phyloP scores from a whole-genome alignment of 140 eudicot species.

The Erigeron philadelphicus region DNA sequence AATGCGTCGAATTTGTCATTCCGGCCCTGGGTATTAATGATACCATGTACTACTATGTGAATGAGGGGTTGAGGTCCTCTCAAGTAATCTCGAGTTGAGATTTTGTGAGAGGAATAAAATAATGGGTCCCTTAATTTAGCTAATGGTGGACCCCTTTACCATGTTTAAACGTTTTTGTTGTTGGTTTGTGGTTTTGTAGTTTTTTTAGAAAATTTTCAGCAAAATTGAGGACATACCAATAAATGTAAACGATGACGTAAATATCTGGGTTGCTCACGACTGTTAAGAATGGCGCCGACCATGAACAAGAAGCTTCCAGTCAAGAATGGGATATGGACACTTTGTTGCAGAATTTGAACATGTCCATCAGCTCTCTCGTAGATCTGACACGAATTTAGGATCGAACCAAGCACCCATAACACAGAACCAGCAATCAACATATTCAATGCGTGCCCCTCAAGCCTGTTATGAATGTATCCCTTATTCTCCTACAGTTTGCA shows the following conservation, averaged over 20 bases:
- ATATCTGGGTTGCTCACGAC: slow-evolving; percentile 37
- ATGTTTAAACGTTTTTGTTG: no score
- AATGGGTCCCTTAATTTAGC: no score
- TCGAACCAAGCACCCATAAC: slow-evolving; percentile 78
- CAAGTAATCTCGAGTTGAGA: no score
- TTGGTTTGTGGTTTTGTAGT: not conserved
- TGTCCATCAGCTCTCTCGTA: slow-evolving; percentile 95
- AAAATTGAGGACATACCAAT: slow-evolving; percentile 38
- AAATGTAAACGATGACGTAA: slow-evolving; percentile 27
- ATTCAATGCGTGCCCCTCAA: slow-evolving; percentile 61
- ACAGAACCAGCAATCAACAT: slow-evolving; percentile 64
- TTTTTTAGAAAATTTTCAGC: not conserved
- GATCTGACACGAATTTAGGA: slow-evolving; percentile 73
- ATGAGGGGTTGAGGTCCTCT: not conserved
- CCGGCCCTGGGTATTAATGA: not conserved
- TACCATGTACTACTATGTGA: not conserved
- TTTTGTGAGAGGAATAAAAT: no score
- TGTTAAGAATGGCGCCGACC: slow-evolving; percentile 54
- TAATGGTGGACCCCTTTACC: no score
- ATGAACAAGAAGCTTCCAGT: slow-evolving; percentile 67
- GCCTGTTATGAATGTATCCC: slow-evolving; percentile 27
- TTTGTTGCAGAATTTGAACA: slow-evolving; percentile 71
- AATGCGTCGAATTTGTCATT: not conserved
- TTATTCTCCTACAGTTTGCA: slow-evolving; percentile 46
- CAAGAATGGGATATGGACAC: slow-evolving; percentile 77